A percentile compares a stretch with the other conserved stretches of the same genome.
Conservation (phyloP, 192 early-diverging fungal genomes). For the Coemansia sp. region DNA sequence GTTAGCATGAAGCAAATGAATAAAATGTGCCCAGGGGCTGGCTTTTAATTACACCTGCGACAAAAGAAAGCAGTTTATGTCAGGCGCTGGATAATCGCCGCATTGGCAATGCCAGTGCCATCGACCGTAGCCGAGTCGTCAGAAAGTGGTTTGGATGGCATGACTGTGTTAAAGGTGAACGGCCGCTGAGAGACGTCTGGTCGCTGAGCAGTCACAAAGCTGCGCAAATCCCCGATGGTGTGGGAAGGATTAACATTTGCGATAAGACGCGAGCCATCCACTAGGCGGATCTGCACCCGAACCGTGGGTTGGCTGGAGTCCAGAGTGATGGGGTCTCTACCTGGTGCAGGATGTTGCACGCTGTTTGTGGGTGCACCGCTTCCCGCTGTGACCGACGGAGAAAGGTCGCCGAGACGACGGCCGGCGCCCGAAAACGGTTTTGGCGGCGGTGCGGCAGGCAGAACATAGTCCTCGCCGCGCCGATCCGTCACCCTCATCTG, state of each 20-base stretch:
- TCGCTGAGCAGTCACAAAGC: constrained; percentile 69
- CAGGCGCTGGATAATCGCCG: constrained; percentile 76
- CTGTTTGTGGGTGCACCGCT: constrained; percentile 4
- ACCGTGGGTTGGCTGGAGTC: constrained; percentile 79
- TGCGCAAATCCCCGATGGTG: constrained; percentile 80
- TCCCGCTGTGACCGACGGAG: constrained; percentile 18
- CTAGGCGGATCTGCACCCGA: constrained; percentile 87
- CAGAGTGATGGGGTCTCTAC: constrained; percentile 51
- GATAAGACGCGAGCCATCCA: constrained; percentile 86
- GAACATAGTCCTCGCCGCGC: constrained; percentile 83
- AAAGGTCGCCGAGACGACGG: constrained; percentile 71
- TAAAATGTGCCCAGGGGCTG: too few relatives aligned
- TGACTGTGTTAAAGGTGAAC: constrained; percentile 81
- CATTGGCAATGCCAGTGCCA: constrained; percentile 82
- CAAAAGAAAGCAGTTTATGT: constrained; percentile 13
- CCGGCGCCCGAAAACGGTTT: constrained; percentile 78
- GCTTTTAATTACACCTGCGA: neutral
- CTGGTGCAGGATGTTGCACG: constrained; percentile 23
- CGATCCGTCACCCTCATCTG: constrained; percentile 81
- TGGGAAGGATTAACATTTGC: constrained; percentile 89
- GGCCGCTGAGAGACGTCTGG: constrained; percentile 60
- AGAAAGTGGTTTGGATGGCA: constrained; percentile 78
- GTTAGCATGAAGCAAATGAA: too few relatives aligned
- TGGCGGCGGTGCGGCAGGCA: constrained; percentile 65
- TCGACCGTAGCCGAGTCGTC: constrained; percentile 71